Evolutionary conservation across 2,329 filamentous ascomycete genomes (phyloP).

Genomic region (Chrysoporthe puriensis): DNA sequence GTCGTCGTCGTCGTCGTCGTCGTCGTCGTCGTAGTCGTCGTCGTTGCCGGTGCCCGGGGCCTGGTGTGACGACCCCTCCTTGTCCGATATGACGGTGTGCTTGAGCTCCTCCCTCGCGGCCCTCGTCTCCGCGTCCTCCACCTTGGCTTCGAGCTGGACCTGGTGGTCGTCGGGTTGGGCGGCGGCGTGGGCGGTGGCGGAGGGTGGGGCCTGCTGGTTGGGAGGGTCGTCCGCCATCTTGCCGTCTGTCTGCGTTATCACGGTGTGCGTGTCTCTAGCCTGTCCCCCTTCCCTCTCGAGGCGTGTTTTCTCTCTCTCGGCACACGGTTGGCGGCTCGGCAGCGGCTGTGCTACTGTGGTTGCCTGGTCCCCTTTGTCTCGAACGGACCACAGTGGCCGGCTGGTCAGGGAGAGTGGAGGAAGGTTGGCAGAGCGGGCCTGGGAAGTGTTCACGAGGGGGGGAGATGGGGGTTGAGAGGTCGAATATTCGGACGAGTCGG

Average conservation of each 20-base stretch:
- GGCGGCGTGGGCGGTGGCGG: slow-evolving; percentile 33
- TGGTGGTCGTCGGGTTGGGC: slow-evolving; percentile 35
- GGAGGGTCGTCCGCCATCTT: slow-evolving; percentile 24
- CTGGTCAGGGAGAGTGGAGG: neutral
- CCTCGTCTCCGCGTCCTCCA: slow-evolving; percentile 67
- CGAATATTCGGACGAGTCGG: neutral
- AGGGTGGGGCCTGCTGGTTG: slow-evolving; percentile 7
- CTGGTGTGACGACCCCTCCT: slow-evolving; percentile 35
- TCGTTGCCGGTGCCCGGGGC: slow-evolving; percentile 29
- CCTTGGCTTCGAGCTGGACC: slow-evolving; percentile 41
- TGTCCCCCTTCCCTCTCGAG: neutral
- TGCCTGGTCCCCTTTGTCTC: slow-evolving; percentile 1
- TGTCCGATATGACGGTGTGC: slow-evolving; percentile 65
- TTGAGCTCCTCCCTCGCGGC: slow-evolving; percentile 67
- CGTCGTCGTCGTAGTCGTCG: slow-evolving; percentile 33
- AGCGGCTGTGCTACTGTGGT: slow-evolving; percentile 15
- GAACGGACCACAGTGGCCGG: neutral
- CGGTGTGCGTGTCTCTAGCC: neutral
- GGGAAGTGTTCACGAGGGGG: neutral
- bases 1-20: slow-evolving; percentile 31
- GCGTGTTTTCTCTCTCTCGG: neutral
- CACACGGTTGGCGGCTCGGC: neutral
- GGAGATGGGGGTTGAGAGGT: neutral
- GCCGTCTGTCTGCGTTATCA: slow-evolving; percentile 9
- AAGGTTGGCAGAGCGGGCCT: neutral